These are phyloP conservation scores for Claviceps sp. DNA, from an alignment of 2,329 filamentous ascomycete species.

Conservation along the genomic window DNA sequence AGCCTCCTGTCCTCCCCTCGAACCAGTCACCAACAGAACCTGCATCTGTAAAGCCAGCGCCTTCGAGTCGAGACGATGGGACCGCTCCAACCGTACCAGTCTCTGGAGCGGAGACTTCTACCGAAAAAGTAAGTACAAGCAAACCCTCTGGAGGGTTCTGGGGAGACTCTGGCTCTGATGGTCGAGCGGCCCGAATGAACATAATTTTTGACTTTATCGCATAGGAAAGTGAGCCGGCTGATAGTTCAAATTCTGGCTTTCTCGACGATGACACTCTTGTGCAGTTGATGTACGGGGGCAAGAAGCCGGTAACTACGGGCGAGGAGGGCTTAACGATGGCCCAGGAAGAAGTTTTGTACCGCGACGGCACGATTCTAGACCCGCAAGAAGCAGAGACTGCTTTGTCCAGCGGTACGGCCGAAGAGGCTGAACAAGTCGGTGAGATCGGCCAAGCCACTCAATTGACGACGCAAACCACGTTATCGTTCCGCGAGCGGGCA, in stretches of 20 bases:
- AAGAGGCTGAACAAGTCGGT: conserved; percentile 6
- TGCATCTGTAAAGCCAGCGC: neutral
- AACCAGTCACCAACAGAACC: neutral
- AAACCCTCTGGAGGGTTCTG: neutral
- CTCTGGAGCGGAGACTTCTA: neutral
- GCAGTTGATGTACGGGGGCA: conserved; percentile 23
- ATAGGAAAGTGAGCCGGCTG: neutral
- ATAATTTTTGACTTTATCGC: neutral
- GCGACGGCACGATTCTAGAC: conserved; percentile 26
- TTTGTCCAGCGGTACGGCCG: conserved; percentile 11
- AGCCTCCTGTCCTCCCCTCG: neutral
- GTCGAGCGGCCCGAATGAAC: neutral
- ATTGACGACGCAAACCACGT: too few species aligned
- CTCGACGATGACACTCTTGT: conserved; percentile 24
- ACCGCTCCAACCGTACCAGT: neutral
- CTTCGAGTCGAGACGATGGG: neutral
- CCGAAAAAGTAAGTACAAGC: neutral
- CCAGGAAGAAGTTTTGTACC: conserved; percentile 31
- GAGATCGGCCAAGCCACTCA: too few species aligned
- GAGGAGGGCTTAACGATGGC: conserved; percentile 26
- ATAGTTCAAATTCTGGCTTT: conserved; percentile 9
- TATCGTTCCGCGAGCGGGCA: too few species aligned
- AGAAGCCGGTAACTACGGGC: conserved; percentile 14
- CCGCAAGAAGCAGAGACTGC: conserved; percentile 19
- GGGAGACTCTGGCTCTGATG: conserved; percentile 1